These are phyloP conservation scores for Anaeromyces robustus DNA, from an alignment of 192 early-diverging fungal species.

Conservation along the genomic window DNA sequence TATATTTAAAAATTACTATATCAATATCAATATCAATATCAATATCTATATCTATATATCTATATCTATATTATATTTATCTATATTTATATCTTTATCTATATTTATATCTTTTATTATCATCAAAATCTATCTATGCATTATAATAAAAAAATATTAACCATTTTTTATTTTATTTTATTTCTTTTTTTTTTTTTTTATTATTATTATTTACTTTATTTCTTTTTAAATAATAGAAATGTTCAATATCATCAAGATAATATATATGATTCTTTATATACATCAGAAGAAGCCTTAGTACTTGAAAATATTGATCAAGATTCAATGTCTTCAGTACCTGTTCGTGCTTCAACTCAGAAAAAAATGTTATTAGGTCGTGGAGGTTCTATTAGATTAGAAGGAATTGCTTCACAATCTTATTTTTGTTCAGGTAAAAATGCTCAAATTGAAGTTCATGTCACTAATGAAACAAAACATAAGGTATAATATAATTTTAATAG, in stretches of 20 bases:
- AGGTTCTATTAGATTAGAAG: background rate
- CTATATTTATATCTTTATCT: no score
- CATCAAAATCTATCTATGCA: no score
- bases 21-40: no score
- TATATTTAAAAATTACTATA: no score
- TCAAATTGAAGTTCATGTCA: background rate
- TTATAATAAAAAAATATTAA: no score
- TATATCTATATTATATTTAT: no score
- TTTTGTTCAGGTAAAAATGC: background rate
- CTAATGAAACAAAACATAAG: background rate
- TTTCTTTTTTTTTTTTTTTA: background rate
- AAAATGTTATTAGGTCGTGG: background rate
- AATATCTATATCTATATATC: no score
- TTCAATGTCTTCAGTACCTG: background rate
- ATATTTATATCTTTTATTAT: no score
- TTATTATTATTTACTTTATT: no score
- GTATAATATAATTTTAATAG: no score
- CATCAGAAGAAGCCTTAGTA: background rate
- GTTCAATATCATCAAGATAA: background rate
- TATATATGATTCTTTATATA: background rate
- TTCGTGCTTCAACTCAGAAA: background rate
- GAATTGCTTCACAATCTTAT: background rate
- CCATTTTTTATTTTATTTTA: background rate
- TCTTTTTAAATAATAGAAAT: background rate
- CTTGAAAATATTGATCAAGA: background rate